phyloP scores from a whole-genome alignment of 2,329 filamentous ascomycete species.

The Pestalotiopsis sp. region DNA sequence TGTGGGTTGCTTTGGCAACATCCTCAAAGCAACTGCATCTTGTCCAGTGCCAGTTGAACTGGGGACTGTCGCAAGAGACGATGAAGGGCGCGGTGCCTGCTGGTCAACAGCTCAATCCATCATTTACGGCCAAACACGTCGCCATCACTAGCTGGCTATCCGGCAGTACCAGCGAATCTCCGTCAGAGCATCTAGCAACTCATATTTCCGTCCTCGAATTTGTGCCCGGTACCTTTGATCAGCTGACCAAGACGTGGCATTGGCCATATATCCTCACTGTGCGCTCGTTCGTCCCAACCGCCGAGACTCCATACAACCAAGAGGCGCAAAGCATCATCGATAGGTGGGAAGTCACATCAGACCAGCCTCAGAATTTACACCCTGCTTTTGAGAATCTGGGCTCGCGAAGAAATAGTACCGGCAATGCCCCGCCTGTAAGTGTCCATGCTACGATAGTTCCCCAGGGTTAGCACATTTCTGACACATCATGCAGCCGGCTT shows the following conservation, averaged over 20 bases:
- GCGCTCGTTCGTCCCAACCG: slow-evolving; percentile 63
- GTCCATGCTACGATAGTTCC: background rate
- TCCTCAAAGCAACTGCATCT: slow-evolving; percentile 73
- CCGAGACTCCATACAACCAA: slow-evolving; percentile 60
- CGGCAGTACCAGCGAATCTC: slow-evolving; percentile 43
- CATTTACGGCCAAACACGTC: slow-evolving; percentile 58
- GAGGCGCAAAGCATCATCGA: slow-evolving; percentile 75
- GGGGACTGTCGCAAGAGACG: slow-evolving; percentile 65
- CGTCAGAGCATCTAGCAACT: slow-evolving; percentile 53
- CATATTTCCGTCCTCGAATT: slow-evolving; percentile 77
- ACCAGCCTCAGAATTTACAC: slow-evolving; percentile 68
- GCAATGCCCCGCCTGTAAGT: slow-evolving; percentile 24
- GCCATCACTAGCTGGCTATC: slow-evolving; percentile 61
- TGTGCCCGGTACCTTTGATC: slow-evolving; percentile 66
- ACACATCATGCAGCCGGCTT: slow-evolving; percentile 19
- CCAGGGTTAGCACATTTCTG: background rate
- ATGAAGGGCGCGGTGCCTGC: slow-evolving; percentile 50
- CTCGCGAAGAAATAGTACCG: slow-evolving; percentile 57
- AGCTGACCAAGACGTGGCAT: slow-evolving; percentile 54
- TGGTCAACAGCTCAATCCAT: slow-evolving; percentile 51
- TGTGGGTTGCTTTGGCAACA: slow-evolving; percentile 70
- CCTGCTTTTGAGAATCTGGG: slow-evolving; percentile 77
- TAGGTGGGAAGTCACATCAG: slow-evolving; percentile 77
- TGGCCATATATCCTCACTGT: slow-evolving; percentile 71
- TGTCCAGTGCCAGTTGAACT: slow-evolving; percentile 73